Conservation (phyloP, 192 early-diverging fungal species). For the Entophlyctis helioformis region DNA sequence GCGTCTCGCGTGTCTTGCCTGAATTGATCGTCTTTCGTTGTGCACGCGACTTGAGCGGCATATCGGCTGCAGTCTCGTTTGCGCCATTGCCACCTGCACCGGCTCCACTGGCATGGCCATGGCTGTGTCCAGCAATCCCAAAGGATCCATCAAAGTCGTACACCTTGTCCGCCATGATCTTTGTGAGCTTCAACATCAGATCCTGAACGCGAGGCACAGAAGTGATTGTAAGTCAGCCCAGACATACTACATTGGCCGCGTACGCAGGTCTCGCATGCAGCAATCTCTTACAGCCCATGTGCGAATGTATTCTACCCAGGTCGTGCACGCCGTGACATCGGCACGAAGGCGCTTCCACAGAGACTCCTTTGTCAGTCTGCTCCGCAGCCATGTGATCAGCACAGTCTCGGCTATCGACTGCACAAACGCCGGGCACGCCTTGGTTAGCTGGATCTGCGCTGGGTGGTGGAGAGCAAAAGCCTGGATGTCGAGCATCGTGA, state of each 20-base stretch:
- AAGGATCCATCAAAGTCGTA: too few relatives aligned
- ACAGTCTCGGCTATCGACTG: slow-evolving; percentile 60
- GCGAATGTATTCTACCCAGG: slow-evolving; percentile 43
- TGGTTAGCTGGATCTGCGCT: slow-evolving; percentile 12
- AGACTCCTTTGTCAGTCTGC: slow-evolving; percentile 25
- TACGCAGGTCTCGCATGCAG: too few relatives aligned
- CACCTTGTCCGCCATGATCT: slow-evolving; percentile 26
- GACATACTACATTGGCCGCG: not conserved
- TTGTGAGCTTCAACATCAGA: slow-evolving; percentile 49
- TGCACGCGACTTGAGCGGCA: too few relatives aligned
- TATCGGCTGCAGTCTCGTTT: too few relatives aligned
- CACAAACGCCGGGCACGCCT: slow-evolving; percentile 44
- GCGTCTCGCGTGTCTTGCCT: too few relatives aligned
- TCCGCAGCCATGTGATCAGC: slow-evolving; percentile 53
- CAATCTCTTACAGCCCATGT: slow-evolving; percentile 57
- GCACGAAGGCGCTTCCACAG: slow-evolving; percentile 48
- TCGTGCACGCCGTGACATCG: slow-evolving; percentile 26
- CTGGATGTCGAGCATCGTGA: slow-evolving; percentile 50
- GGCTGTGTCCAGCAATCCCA: too few relatives aligned
- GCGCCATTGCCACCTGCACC: too few relatives aligned
- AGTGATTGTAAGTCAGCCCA: not conserved
- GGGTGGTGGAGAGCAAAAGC: slow-evolving; percentile 27
- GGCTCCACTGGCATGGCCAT: too few relatives aligned
- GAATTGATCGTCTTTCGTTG: too few relatives aligned
- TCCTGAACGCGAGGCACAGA: slow-evolving; percentile 21